Base-by-base conservation (phyloP, 2,329 filamentous ascomycete genomes). In the Trichoderma harzianum region DNA sequence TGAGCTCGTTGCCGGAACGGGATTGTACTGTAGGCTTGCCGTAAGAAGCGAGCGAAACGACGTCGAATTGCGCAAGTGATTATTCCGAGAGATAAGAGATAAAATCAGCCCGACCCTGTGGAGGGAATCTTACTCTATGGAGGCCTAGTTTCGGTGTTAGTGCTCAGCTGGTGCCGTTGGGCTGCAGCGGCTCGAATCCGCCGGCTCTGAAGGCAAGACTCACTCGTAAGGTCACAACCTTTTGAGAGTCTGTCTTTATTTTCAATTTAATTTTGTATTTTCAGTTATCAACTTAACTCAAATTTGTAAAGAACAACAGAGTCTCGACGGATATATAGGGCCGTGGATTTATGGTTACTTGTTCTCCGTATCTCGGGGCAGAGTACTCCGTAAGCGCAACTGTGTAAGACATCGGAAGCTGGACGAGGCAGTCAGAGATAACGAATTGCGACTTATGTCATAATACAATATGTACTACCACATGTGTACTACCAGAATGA, bases 81-180 rank as follows among this genome's bases (percentile, higher is more conserved):
- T 32, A 28, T 11, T 43, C 24, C 34, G 28, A 32, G 5, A n/a
- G 32, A 36, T 36, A 36, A 36, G 34, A 36, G 47, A 57, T 30
- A 43, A 39, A 43, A 30, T 21, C 65, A 43, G 51, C 51, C 51
- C 34, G 65, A 47, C 34, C 5, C 16, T 24, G 65, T 28, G 65
- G 26, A 39, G 32, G 51, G n/a, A 28, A 26, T 53, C 47, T 53
- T 53, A 53, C 47, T 67, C 21, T 16, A n/a, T 43, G 32, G 34
- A 58, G 53, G 51, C 51, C 53, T 69, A 69, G 65, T 51, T 28
- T 51, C 34, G 55, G 55, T n/a, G 14, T 61, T 69, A 69, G 64
- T 39, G 64, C 24, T 14, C 11, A 55, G 34, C 14, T 10, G 34
- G 60, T 24, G 47, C n/a, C n/a, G 24, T 62, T 51, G 39, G 47